These are phyloP conservation scores for Nicotiana knightiana DNA, from an alignment of 257 asterid genomes.

Conservation along the genomic window DNA sequence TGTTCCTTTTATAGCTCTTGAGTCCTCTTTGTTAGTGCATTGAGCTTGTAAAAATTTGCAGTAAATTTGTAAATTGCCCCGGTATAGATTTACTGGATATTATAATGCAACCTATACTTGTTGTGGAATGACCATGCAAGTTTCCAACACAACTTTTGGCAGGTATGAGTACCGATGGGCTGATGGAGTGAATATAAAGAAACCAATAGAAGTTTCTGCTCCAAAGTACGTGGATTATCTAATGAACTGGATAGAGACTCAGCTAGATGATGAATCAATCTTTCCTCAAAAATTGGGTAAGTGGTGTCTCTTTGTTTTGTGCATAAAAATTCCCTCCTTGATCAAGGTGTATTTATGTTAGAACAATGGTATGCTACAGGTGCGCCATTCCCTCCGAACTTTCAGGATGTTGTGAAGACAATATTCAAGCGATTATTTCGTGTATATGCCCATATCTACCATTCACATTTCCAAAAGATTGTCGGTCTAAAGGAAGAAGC, in stretches of 20 bases:
- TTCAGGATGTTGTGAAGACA: conserved; percentile 65
- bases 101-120: neutral
- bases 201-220: conserved; percentile 87
- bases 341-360: neutral
- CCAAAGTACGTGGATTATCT: conserved; percentile 84
- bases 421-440: conserved; percentile 72
- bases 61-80: neutral
- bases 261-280: conserved; percentile 72
- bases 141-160: neutral
- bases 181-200: conserved; percentile 75
- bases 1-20: neutral
- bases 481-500: conserved; percentile 71
- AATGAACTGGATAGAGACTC: conserved; percentile 88
- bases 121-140: neutral
- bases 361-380: conserved; percentile 27
- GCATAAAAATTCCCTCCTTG: neutral
- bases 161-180: conserved; percentile 95
- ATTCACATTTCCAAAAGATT: conserved; percentile 66
- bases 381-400: conserved; percentile 66
- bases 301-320: neutral
- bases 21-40: neutral
- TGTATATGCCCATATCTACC: conserved; percentile 75
- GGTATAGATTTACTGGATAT: neutral
- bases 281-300: conserved; percentile 86
- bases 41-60: neutral